A percentile compares a stretch with the other conserved stretches of the same genome.
phyloP scores from a whole-genome alignment of 1,139 yeast genomes.

The Sugiyamaella paludigena region DNA sequence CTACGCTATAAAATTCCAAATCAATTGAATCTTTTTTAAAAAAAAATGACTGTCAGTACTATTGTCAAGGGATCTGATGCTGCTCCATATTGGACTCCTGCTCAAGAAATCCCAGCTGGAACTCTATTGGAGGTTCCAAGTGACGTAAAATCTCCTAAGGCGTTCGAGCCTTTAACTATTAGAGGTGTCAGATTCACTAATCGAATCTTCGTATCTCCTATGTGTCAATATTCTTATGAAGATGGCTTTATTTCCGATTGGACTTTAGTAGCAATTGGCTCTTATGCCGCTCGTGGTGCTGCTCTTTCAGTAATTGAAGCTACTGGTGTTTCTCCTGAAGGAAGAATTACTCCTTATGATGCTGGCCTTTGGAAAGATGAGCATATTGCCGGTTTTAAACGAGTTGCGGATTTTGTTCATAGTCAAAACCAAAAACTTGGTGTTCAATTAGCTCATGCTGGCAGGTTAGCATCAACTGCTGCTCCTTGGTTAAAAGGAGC shows the following conservation, averaged over 20 bases:
- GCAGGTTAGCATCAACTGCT: slow-evolving; percentile 42
- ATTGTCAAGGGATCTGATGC: no score
- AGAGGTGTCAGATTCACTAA: slow-evolving; percentile 44
- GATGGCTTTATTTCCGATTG: slow-evolving; percentile 46
- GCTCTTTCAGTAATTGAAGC: slow-evolving; percentile 56
- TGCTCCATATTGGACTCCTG: slow-evolving; percentile 22
- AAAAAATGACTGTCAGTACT: no score
- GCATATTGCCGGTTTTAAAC: slow-evolving; percentile 49
- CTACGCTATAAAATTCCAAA: no score
- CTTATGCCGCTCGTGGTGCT: slow-evolving; percentile 46
- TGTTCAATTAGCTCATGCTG: slow-evolving; percentile 57
- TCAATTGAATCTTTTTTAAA: no score
- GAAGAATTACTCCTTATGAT: slow-evolving; percentile 46
- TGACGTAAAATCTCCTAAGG: slow-evolving; percentile 32
- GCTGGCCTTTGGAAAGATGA: slow-evolving; percentile 52
- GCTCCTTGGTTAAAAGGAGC: slow-evolving; percentile 12
- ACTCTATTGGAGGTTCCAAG: slow-evolving; percentile 19
- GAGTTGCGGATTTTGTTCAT: slow-evolving; percentile 57
- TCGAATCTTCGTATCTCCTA: slow-evolving; percentile 55
- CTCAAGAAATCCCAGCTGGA: slow-evolving; percentile 32
- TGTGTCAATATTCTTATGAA: slow-evolving; percentile 54
- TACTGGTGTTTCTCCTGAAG: slow-evolving; percentile 44
- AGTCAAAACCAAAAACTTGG: slow-evolving; percentile 51
- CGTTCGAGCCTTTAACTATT: slow-evolving; percentile 45
- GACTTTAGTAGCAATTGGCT: slow-evolving; percentile 33